A percentile compares a stretch with the other conserved stretches of the same genome.
These are phyloP conservation scores for Scedosporium dehoogii DNA, from an alignment of 2,329 filamentous ascomycete species.

Conservation along the genomic window DNA sequence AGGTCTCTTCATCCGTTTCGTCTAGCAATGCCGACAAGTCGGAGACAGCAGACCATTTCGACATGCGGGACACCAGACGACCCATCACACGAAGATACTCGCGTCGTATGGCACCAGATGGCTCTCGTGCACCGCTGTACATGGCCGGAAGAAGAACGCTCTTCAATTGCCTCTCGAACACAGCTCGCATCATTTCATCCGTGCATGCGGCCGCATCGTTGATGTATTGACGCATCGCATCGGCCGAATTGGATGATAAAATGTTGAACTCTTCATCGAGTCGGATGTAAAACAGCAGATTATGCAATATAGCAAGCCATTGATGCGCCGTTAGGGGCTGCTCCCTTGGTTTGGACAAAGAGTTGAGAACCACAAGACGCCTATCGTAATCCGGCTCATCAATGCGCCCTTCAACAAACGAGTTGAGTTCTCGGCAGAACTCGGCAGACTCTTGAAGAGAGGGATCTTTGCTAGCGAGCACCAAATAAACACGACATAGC, in stretches of 20 bases:
- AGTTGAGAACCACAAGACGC: conserved; percentile 65
- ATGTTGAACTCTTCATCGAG: conserved; percentile 85
- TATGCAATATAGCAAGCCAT: conserved; percentile 83
- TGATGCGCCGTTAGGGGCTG: conserved; percentile 54
- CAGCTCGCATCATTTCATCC: conserved; percentile 26
- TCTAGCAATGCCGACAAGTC: conserved; percentile 64
- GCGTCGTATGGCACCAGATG: conserved; percentile 72
- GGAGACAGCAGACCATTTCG: conserved; percentile 58
- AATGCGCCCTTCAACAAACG: conserved; percentile 60
- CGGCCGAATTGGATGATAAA: conserved; percentile 67
- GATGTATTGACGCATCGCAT: conserved; percentile 69
- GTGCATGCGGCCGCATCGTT: conserved; percentile 43
- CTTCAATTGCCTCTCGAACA: conserved; percentile 50
- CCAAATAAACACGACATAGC: conserved; percentile 61
- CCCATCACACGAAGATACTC: conserved; percentile 77
- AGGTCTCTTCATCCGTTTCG: conserved; percentile 51
- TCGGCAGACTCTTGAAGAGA: conserved; percentile 52
- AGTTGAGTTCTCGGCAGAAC: conserved; percentile 72
- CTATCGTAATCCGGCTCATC: conserved; percentile 84
- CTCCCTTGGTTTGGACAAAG: conserved; percentile 56
- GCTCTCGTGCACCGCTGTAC: conserved; percentile 63
- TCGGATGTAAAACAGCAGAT: conserved; percentile 78
- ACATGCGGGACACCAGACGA: conserved; percentile 62
- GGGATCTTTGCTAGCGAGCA: conserved; percentile 56
- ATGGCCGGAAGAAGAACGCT: conserved; percentile 64